Base-by-base conservation (phyloP, 352 stramenopile species). In the Globisporangium mamillatum region DNA sequence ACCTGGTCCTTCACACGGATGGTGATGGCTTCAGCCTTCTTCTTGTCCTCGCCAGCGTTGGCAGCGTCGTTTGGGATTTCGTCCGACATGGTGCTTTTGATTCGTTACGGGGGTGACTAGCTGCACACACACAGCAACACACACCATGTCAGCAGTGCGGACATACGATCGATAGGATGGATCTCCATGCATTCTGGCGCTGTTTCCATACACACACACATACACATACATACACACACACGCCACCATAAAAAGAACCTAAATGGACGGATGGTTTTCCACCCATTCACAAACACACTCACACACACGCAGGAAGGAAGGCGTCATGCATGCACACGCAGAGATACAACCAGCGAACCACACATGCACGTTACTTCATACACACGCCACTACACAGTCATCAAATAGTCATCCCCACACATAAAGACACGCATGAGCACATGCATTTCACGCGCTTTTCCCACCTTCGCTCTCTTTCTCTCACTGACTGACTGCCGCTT, bases 1-100 rank as follows among this genome's bases (percentile, higher is more conserved):
- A 89, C 81, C 77, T 89, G 81, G 75, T 95, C 88, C 77, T 95
- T 95, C 24, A 95, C 88, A 67, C 88, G 86, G 74, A 95, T 95
- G 24, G 88, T 95, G 73, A 95, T 95, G 67, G 86, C 81, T 64
- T 94, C 86, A 34, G 83, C 74, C 81, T 93, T 92, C 81, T 95
- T 93, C 84, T 94, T 94, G 56, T 92, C 84, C 25, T 93, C 82
- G 46, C 75, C 81, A 25, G 70, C 73, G 68, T 81, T 80, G 7
- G 44, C 63, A 29, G 67, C 60, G 57, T 89, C 82, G 64, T 86
- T 78, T 55, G 79, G 65, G 18, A 69, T 76, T 69, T 94, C 77
- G 16, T 94, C 82, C 56, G 84, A 82, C 84, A 92, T 91, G 60
- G 24, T 58, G 24, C 16, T 50, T n/a, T 22, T n/a, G 16, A 58